phyloP scores from a whole-genome alignment of 495 filamentous ascomycete species.

The Venustampulla echinocandica region DNA sequence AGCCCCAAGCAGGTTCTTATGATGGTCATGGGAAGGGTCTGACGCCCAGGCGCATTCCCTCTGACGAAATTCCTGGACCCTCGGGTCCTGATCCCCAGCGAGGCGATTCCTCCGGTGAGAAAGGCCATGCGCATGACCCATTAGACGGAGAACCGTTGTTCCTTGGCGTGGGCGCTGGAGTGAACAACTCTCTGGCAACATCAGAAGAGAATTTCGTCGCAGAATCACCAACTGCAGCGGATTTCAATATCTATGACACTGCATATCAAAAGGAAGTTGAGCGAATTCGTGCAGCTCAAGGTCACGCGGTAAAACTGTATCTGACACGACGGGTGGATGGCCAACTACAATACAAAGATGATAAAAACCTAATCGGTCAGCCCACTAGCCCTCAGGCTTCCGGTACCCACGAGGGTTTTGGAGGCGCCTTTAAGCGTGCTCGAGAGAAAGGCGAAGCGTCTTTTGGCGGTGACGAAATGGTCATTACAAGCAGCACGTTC shows the following conservation, averaged over 20 bases:
- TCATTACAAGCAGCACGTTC: background rate
- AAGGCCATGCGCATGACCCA: constrained; percentile 60
- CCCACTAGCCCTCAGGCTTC: constrained; percentile 1
- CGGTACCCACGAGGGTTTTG: constrained; percentile 14
- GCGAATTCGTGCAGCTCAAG: constrained; percentile 43
- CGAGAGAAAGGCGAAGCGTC: constrained; percentile 9
- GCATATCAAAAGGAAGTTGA: constrained; percentile 78
- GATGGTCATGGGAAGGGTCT: background rate
- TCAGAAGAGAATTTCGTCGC: constrained; percentile 48
- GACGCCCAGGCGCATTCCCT: constrained; percentile 15
- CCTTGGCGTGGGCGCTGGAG: constrained; percentile 64
- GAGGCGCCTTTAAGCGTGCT: constrained; percentile 15
- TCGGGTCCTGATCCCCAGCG: too few relatives aligned
- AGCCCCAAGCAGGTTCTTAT: background rate
- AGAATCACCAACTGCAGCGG: constrained; percentile 71
- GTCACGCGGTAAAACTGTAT: constrained; percentile 19
- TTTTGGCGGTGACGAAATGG: background rate
- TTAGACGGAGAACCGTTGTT: constrained; percentile 46
- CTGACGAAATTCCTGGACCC: constrained; percentile 31
- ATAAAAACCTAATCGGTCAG: constrained; percentile 17
- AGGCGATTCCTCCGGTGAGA: constrained; percentile 29
- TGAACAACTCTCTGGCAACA: constrained; percentile 30
- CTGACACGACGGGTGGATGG: constrained; percentile 22
- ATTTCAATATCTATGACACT: constrained; percentile 78
- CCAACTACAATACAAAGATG: constrained; percentile 15